phyloP scores from a whole-genome alignment of 2,329 filamentous ascomycete species.

The Aphanocladium album region DNA sequence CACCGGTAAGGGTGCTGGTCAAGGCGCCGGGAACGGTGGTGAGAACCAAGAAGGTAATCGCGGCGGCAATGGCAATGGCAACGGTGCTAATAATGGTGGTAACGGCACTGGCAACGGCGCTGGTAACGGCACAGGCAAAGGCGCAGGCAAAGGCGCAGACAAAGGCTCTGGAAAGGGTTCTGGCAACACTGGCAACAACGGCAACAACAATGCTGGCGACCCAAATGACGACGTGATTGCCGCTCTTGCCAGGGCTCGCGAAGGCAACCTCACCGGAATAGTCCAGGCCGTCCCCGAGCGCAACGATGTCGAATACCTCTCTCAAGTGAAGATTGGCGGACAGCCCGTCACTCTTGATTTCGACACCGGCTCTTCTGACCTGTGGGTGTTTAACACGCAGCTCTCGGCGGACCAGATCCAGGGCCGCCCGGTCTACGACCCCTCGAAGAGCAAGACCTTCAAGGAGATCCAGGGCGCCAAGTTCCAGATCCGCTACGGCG shows the following conservation, averaged over 20 bases:
- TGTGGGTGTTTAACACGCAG: slow-evolving; percentile 67
- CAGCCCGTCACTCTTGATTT: slow-evolving; percentile 66
- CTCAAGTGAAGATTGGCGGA: slow-evolving; percentile 63
- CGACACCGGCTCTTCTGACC: slow-evolving; percentile 70
- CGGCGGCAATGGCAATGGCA: slow-evolving; percentile 1
- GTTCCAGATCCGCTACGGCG: slow-evolving; percentile 66
- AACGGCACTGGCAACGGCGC: not conserved
- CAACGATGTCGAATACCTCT: slow-evolving; percentile 62
- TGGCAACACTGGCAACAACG: slow-evolving; percentile 2
- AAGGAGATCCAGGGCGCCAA: slow-evolving; percentile 35
- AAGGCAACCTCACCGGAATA: slow-evolving; percentile 36
- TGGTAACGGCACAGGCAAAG: not conserved
- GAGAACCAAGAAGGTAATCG: no score
- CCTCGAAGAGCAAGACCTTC: slow-evolving; percentile 31
- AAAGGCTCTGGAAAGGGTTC: not conserved
- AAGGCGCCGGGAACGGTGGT: not conserved
- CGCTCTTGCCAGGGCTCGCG: not conserved
- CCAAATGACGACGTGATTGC: not conserved
- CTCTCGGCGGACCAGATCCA: slow-evolving; percentile 40
- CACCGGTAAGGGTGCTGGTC: not conserved
- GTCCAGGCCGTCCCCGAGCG: slow-evolving; percentile 58
- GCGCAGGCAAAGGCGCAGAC: not conserved
- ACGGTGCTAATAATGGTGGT: slow-evolving; percentile 5
- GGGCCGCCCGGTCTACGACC: slow-evolving; percentile 44
- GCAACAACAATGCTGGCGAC: slow-evolving; percentile 3